A percentile compares a stretch with the other conserved stretches of the same genome.
Evolutionary conservation across 2,329 filamentous ascomycete genomes (phyloP).

Genomic region (Periconia digitata): DNA sequence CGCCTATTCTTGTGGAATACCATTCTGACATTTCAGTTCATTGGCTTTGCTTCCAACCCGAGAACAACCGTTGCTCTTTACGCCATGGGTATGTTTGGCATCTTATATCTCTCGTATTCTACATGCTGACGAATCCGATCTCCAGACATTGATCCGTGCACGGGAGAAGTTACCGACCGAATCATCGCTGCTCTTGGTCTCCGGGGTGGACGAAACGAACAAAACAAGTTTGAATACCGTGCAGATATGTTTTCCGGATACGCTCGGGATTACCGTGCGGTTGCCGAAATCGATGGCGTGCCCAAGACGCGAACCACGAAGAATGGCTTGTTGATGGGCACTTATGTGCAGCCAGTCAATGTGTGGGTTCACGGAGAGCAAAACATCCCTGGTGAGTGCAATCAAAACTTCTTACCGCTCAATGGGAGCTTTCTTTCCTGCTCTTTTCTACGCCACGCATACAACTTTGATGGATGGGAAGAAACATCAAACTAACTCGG

Average conservation of each 20-base stretch:
- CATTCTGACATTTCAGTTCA: constrained; percentile 14
- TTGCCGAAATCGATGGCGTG: constrained; percentile 17
- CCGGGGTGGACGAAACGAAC: constrained; percentile 19
- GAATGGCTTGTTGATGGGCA: constrained; percentile 38
- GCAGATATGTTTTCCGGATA: constrained; percentile 24
- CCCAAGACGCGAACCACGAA: constrained; percentile 24
- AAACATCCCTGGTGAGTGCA: too few relatives aligned
- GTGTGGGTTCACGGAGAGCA: constrained; percentile 44
- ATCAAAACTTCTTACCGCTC: too few relatives aligned
- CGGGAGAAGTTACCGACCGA: constrained; percentile 33
- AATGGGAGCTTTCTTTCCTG: too few relatives aligned
- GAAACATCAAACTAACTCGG: too few relatives aligned
- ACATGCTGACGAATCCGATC: not conserved
- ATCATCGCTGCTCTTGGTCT: constrained; percentile 23
- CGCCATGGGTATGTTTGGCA: constrained; percentile 30
- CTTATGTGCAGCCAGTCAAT: constrained; percentile 41
- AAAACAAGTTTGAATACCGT: constrained; percentile 41
- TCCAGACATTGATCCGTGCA: constrained; percentile 35
- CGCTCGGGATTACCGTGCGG: constrained; percentile 40
- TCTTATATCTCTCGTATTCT: not conserved
- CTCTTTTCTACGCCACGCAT: too few relatives aligned
- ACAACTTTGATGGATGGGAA: too few relatives aligned
- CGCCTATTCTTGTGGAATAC: not conserved
- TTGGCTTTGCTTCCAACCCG: constrained; percentile 37
- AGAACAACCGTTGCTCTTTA: constrained; percentile 27